Base-by-base conservation (phyloP, 2,329 filamentous ascomycete species). In the Alternaria tenuissima region DNA sequence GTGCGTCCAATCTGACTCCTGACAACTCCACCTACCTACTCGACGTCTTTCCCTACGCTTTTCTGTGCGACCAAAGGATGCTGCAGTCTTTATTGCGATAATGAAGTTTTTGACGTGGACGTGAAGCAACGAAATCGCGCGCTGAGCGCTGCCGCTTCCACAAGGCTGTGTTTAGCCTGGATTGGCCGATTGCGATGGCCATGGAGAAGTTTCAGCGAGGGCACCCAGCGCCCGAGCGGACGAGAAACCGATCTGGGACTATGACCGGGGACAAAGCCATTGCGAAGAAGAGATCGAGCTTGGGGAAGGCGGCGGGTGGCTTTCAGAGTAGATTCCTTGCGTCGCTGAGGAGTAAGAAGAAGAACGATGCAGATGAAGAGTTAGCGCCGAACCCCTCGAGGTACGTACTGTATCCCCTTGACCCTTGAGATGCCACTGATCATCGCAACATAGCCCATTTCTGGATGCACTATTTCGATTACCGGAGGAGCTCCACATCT, bases 401-500 rank as follows among this genome's bases (percentile, higher is more conserved):
- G 74, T 77, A 71, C 52, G 39, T 57, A 63, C 41, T 14, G 28
- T 34, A 32, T 43, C 14, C 38, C 28, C 26, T 39, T 26, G 16
- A 43, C 44, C 32, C 39, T n/a, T 32, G 44, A 16, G 12, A 24
- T 14, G n/a, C 38, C 30, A 39, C 58, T 58, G 44, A 52, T 58
- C 16, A 60, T 58, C 52, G 46, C 57, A 38, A 49, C 46, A 24
- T 49, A 77, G 75, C 61, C 66, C 67, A 1, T 76, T 77, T 59
- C 68, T 76, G 36, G 69, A 68, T 32, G 70, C 69, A 16, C 62
- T 78, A 56, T 70, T 78, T 47, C 70, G 69, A 14, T 66, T 78
- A 48, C 76, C 76, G 14, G 70, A 71, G 55, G 76, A 78, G 61
- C 65, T 78, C 44, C 73, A 76, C 59, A 66, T 76, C 8, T 67